phyloP scores from a whole-genome alignment of 345 rosid species.

The Carallia pectinifolia region DNA sequence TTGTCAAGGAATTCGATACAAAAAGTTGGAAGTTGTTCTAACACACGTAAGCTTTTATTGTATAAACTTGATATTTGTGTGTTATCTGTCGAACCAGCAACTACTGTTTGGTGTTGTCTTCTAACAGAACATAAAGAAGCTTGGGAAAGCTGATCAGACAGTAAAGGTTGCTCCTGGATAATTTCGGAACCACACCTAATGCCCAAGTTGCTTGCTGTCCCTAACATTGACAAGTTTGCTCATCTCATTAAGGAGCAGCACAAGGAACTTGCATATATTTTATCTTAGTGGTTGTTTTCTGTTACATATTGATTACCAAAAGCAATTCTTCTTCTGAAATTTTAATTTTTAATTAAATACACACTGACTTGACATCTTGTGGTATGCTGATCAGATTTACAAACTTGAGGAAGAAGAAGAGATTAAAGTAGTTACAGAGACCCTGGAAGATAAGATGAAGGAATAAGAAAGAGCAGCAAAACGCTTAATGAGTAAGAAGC shows the following conservation, averaged over 20 bases:
- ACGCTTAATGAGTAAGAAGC: slow-evolving; percentile 53
- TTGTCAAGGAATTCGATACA: slow-evolving; percentile 77
- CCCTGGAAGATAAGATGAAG: slow-evolving; percentile 43
- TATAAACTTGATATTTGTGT: background rate
- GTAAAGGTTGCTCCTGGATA: slow-evolving; percentile 95
- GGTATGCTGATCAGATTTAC: slow-evolving; percentile 45
- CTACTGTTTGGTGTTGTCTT: background rate
- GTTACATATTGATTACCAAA: background rate
- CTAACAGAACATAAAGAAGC: slow-evolving; percentile 78
- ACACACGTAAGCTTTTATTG: slow-evolving; percentile 54
- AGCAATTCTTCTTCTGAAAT: background rate
- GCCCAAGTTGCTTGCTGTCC: slow-evolving; percentile 95
- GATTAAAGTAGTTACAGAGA: slow-evolving; percentile 62
- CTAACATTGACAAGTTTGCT: slow-evolving; percentile 86
- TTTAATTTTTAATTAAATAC: background rate
- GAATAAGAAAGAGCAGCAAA: slow-evolving; percentile 81
- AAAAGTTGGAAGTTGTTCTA: slow-evolving; percentile 85
- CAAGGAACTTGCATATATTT: slow-evolving; percentile 43
- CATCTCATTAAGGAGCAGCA: slow-evolving; percentile 84
- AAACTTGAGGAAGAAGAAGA: slow-evolving; percentile 70
- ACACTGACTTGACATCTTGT: background rate
- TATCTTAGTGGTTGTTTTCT: background rate
- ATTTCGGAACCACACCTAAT: slow-evolving; percentile 80
- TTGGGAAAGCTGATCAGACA: slow-evolving; percentile 85
- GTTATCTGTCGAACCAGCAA: background rate